Evolutionary conservation across 441 rosid genomes (phyloP).

Genomic region (Macaranga tanarius): DNA sequence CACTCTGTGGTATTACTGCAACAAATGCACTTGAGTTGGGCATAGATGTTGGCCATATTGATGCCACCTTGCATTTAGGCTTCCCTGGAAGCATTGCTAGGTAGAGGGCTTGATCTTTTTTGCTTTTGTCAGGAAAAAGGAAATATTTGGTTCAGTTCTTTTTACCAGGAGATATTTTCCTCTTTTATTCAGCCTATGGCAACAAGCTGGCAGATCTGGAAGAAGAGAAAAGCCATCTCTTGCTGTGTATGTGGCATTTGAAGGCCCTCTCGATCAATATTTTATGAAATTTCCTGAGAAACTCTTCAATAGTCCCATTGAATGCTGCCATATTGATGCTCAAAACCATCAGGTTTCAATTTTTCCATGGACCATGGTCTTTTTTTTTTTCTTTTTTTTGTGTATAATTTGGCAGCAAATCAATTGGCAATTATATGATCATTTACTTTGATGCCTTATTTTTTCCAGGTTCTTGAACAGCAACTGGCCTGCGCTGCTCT

Average conservation of each 20-base stretch:
- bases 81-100: constrained; percentile 97
- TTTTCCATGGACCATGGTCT: constrained; percentile 18
- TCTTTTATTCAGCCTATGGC: constrained; percentile 69
- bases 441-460: constrained; percentile 26
- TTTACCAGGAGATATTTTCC: constrained; percentile 25
- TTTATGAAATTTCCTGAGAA: constrained; percentile 83
- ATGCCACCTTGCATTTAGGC: constrained; percentile 91
- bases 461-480: constrained; percentile 77
- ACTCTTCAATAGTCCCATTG: constrained; percentile 76
- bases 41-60: constrained; percentile 94
- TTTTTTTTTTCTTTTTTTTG: constrained; percentile 11
- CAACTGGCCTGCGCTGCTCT: constrained; percentile 84
- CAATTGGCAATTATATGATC: constrained; percentile 24
- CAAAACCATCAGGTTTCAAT: constrained; percentile 69
- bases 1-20: constrained; percentile 87
- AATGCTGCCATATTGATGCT: constrained; percentile 85
- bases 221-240: constrained; percentile 86
- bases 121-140: constrained; percentile 11
- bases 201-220: constrained; percentile 98
- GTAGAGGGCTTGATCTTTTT: constrained; percentile 38
- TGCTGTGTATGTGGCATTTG: constrained; percentile 85
- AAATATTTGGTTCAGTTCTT: constrained; percentile 22
- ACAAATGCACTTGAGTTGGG: constrained; percentile 98
- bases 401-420: background rate
- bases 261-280: constrained; percentile 86